Percentiles rank a stretch among this genome's conserved stretches.
phyloP scores from a whole-genome alignment of 805 yeast species.

The Priceomyces castillae region DNA sequence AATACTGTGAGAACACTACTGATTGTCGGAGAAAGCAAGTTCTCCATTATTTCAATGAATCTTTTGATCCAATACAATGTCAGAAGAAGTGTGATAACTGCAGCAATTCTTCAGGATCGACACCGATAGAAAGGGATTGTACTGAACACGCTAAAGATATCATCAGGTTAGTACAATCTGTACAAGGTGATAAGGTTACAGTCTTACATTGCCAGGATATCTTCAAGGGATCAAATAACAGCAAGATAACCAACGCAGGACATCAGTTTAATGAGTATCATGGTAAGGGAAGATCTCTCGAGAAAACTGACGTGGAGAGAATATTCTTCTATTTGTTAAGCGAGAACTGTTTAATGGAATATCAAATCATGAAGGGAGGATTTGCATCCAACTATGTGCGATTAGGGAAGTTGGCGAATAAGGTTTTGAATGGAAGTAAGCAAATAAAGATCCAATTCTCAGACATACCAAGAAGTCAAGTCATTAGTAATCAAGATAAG shows the following conservation, averaged over 20 bases:
- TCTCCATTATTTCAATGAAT: conserved; percentile 85
- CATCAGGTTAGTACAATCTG: conserved; percentile 52
- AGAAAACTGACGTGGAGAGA: conserved; percentile 74
- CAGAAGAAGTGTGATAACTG: conserved; percentile 84
- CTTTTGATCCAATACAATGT: conserved; percentile 65
- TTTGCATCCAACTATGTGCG: conserved; percentile 76
- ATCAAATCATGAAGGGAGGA: conserved; percentile 69
- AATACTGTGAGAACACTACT: conserved; percentile 85
- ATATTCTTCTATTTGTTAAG: conserved; percentile 76
- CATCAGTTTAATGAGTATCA: conserved; percentile 60
- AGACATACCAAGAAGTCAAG: conserved; percentile 7
- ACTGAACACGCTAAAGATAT: conserved; percentile 61
- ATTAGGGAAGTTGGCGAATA: conserved; percentile 54
- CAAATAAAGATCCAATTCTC: conserved; percentile 54
- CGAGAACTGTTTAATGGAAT: conserved; percentile 65
- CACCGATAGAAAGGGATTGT: conserved; percentile 59
- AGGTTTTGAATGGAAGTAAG: conserved; percentile 43
- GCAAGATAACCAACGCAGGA: conserved; percentile 61
- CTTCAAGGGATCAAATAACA: conserved; percentile 65
- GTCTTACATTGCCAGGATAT: conserved; percentile 79
- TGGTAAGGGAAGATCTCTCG: conserved; percentile 65
- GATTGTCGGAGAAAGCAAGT: conserved; percentile 92
- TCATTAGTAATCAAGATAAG: not conserved
- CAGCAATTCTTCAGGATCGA: conserved; percentile 32
- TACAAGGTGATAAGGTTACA: conserved; percentile 66